These are phyloP conservation scores for Geotrichum citri-aurantii DNA, from an alignment of 1,139 yeast species.

Conservation along the genomic window DNA sequence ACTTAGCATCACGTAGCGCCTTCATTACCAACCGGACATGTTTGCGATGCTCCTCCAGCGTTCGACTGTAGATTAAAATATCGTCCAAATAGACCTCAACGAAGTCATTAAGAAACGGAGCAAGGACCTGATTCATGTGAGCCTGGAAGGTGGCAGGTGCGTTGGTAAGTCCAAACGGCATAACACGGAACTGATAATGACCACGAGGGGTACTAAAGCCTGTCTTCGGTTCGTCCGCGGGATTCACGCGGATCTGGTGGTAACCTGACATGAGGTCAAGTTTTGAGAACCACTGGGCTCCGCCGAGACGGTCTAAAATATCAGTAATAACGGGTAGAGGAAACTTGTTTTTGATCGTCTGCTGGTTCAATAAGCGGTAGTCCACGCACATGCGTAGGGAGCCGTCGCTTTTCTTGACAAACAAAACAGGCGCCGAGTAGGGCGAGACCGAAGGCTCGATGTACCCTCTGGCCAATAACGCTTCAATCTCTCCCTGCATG, in stretches of 20 bases:
- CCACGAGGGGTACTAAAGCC: conserved; percentile 23
- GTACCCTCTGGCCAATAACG: conserved; percentile 20
- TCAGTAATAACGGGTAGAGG: background rate
- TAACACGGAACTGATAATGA: conserved; percentile 24
- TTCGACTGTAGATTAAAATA: conserved; percentile 26
- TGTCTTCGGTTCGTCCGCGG: conserved; percentile 21
- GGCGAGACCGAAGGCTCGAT: conserved; percentile 22
- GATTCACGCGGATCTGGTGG: conserved; percentile 22
- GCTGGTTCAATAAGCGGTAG: conserved; percentile 17
- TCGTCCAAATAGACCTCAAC: conserved; percentile 31
- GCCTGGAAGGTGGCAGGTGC: conserved; percentile 27
- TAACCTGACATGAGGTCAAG: conserved; percentile 25
- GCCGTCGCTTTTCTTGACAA: conserved; percentile 27
- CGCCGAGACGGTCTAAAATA: conserved; percentile 3
- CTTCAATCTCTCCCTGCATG: background rate
- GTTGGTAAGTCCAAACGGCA: conserved; percentile 27
- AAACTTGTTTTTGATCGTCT: conserved; percentile 12
- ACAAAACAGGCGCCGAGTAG: conserved; percentile 23
- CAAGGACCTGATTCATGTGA: conserved; percentile 20
- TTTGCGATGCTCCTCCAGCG: conserved; percentile 21
- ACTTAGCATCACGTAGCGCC: background rate
- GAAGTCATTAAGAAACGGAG: conserved; percentile 18
- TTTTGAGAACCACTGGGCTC: conserved; percentile 19
- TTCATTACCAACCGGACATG: conserved; percentile 12
- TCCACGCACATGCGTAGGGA: conserved; percentile 22